Conservation (phyloP, 176 grass and related monocot species). For the Thalia dealbata region DNA sequence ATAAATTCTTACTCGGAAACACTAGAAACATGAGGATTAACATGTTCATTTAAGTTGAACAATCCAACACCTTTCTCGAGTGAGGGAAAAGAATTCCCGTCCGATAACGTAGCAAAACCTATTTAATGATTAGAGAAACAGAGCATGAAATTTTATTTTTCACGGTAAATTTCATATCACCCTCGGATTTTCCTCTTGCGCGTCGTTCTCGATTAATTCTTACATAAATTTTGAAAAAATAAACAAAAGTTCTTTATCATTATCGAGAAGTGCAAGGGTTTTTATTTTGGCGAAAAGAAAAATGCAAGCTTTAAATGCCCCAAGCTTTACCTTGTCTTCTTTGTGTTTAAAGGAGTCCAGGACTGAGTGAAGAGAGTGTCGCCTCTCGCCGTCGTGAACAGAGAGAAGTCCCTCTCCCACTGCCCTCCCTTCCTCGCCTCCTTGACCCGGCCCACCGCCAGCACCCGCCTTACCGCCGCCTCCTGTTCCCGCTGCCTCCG, state of each 20-base stretch:
- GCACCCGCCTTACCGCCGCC: conserved; percentile 35
- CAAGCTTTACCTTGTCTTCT: conserved; percentile 10
- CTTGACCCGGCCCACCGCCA: conserved; percentile 23
- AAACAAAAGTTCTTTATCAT: no score
- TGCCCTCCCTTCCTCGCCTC: conserved; percentile 24
- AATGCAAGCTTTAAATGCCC: background rate
- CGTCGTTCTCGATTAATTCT: no score
- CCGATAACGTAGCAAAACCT: no score
- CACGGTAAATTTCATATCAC: no score
- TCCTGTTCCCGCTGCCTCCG: conserved; percentile 36
- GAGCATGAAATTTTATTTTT: no score
- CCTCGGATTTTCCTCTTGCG: no score
- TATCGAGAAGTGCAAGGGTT: no score
- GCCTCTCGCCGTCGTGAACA: conserved; percentile 45
- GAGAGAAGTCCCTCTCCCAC: conserved; percentile 31
- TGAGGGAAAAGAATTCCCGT: no score
- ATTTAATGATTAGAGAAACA: no score
- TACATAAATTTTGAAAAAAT: no score
- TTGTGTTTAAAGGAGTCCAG: conserved; percentile 39
- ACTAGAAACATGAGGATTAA: background rate
- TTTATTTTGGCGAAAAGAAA: background rate
- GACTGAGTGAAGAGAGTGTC: conserved; percentile 77
- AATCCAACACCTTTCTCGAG: background rate
- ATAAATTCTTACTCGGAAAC: background rate
- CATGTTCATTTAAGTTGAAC: background rate